A percentile compares a stretch with the other conserved stretches of the same genome.
phyloP scores from a whole-genome alignment of 129 eudicot species.

The Saussurea involucrata region DNA sequence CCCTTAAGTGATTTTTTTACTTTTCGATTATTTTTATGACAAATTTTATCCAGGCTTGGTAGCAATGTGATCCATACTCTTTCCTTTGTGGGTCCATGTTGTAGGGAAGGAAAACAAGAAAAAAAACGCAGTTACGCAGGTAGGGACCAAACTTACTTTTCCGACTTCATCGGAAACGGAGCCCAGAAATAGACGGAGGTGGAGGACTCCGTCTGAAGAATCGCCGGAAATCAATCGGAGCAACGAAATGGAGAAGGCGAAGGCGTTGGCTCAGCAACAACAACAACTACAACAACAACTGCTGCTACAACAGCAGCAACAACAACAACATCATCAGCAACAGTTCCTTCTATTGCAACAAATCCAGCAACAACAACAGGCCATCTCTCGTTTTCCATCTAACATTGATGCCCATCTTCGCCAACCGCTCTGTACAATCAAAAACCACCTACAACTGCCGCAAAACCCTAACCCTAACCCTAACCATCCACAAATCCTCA shows the following conservation, averaged over 20 bases:
- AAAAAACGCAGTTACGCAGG: too few relatives aligned
- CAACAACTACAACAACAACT: conserved; percentile 37
- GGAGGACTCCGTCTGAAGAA: conserved; percentile 4
- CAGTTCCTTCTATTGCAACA: conserved; percentile 29
- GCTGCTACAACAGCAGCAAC: conserved; percentile 29
- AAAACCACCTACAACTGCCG: background rate
- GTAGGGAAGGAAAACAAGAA: too few relatives aligned
- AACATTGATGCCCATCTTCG: conserved; percentile 62
- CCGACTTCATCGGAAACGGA: conserved; percentile 2
- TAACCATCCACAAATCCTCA: conserved; percentile 32
- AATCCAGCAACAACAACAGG: conserved; percentile 42
- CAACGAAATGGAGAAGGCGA: conserved; percentile 42
- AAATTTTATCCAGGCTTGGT: too few relatives aligned
- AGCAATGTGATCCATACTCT: too few relatives aligned
- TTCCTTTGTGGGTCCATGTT: too few relatives aligned
- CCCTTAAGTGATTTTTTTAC: too few relatives aligned
- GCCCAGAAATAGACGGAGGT: background rate
- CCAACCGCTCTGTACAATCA: conserved; percentile 18
- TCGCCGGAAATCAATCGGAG: conserved; percentile 10
- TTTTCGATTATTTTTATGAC: too few relatives aligned
- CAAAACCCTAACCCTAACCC: conserved; percentile 23
- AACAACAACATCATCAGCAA: conserved; percentile 22
- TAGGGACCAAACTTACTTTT: background rate
- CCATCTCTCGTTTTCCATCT: conserved; percentile 70
- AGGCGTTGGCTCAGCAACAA: conserved; percentile 34